phyloP scores from a whole-genome alignment of 1,139 yeast genomes.

The Yarrowia galli region DNA sequence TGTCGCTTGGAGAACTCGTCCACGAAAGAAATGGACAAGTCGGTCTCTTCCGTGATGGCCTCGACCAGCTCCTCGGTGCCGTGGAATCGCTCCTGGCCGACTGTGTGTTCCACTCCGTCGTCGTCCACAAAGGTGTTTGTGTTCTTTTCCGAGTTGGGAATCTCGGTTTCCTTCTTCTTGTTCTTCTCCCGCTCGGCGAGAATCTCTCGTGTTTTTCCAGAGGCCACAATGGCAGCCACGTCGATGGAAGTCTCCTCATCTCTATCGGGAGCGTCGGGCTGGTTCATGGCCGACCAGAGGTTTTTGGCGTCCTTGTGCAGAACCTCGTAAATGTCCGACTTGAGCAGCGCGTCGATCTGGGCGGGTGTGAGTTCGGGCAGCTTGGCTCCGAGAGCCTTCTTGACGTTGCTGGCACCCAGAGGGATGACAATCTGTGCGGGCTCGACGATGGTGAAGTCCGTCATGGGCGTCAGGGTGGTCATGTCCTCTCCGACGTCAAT shows the following conservation, averaged over 20 bases:
- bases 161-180: conserved; percentile 50
- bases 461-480: conserved; percentile 78
- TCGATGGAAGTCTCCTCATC: conserved; percentile 80
- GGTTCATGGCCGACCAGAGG: conserved; percentile 66
- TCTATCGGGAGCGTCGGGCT: conserved; percentile 54
- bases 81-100: conserved; percentile 88
- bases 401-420: conserved; percentile 71
- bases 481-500: conserved; percentile 81
- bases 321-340: conserved; percentile 78
- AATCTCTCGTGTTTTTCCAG: conserved; percentile 72
- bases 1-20: conserved; percentile 77
- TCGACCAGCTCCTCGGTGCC: conserved; percentile 70
- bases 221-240: conserved; percentile 87
- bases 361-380: conserved; percentile 64
- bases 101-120: conserved; percentile 60
- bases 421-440: conserved; percentile 61
- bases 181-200: conserved; percentile 64
- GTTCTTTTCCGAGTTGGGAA: conserved; percentile 56
- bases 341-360: conserved; percentile 79
- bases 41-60: conserved; percentile 62
- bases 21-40: conserved; percentile 60
- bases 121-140: conserved; percentile 69
- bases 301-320: conserved; percentile 65
- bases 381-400: conserved; percentile 57
- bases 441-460: conserved; percentile 69